Evolutionary conservation across 495 filamentous ascomycete genomes (phyloP).

Genomic region (Amniculicola lignicola): DNA sequence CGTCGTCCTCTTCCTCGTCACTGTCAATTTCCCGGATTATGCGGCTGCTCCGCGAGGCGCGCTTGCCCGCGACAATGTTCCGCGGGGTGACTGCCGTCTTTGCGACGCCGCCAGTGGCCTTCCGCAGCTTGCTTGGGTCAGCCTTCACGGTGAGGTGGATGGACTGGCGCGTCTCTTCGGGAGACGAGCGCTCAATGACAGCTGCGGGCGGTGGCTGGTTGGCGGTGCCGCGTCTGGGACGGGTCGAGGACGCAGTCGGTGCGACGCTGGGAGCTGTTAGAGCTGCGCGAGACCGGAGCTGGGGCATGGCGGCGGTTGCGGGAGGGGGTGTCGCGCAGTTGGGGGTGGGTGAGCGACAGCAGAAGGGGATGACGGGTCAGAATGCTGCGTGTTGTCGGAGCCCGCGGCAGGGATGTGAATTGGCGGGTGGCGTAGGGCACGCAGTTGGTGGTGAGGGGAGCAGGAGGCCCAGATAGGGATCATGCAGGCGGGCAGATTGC

Average conservation of each 20-base stretch:
- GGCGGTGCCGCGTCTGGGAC: constrained; percentile 35
- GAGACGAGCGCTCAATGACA: constrained; percentile 50
- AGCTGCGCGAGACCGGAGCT: constrained; percentile 49
- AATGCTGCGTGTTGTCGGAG: too few species aligned
- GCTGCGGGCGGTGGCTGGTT: constrained; percentile 47
- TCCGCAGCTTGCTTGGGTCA: constrained; percentile 74
- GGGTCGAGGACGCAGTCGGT: constrained; percentile 39
- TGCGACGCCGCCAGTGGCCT: constrained; percentile 56
- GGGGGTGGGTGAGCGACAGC: constrained; percentile 1
- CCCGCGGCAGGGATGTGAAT: too few species aligned
- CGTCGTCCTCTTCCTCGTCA: constrained; percentile 56
- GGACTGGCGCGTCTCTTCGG: constrained; percentile 58
- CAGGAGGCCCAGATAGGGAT: background rate
- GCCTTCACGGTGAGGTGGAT: constrained; percentile 82
- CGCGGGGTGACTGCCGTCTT: constrained; percentile 33
- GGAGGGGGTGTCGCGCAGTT: background rate
- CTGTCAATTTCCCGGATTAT: constrained; percentile 47
- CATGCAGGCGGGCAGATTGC: constrained; percentile 12
- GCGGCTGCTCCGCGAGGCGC: constrained; percentile 53
- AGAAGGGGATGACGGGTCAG: constrained; percentile 14
- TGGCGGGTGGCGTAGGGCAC: too few species aligned
- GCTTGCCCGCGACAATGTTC: constrained; percentile 41
- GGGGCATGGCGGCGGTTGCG: constrained; percentile 44
- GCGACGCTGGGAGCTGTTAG: constrained; percentile 44
- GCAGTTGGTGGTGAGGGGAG: background rate